Evolutionary conservation across 2,329 filamentous ascomycete species (phyloP).

Genomic region (Diaporthe velutina): DNA sequence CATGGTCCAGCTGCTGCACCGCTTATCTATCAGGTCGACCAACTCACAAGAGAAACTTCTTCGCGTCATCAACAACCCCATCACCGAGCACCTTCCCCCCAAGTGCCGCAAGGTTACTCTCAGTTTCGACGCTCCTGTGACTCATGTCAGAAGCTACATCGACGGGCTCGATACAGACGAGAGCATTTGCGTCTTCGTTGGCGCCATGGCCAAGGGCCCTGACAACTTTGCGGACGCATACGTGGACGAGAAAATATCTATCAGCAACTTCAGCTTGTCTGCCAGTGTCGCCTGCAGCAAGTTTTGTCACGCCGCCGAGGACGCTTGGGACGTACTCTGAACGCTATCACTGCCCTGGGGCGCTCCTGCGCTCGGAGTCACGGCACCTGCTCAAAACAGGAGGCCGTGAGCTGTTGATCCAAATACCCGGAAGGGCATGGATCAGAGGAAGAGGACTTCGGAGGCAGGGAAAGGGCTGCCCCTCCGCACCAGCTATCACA

Average conservation of each 20-base stretch:
- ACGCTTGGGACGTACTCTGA: conserved; percentile 92
- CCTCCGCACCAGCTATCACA: conserved; percentile 73
- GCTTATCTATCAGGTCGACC: conserved; percentile 94
- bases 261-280: conserved; percentile 97
- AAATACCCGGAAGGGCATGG: neutral
- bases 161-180: conserved; percentile 82
- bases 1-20: conserved; percentile 98
- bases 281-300: conserved; percentile 99
- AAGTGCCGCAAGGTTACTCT: conserved; percentile 98
- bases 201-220: conserved; percentile 96
- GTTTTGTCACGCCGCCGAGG: conserved; percentile 98
- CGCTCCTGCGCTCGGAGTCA: neutral
- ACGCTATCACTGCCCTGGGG: neutral
- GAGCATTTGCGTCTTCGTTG: conserved; percentile 97
- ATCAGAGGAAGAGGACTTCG: conserved; percentile 32
- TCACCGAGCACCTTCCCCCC: conserved; percentile 94
- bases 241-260: conserved; percentile 97
- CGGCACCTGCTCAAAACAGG: neutral
- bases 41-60: conserved; percentile 98
- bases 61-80: conserved; percentile 97
- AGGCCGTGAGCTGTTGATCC: neutral
- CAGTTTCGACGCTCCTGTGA: conserved; percentile 91
- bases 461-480: conserved; percentile 47
- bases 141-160: conserved; percentile 91
- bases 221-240: conserved; percentile 95